phyloP scores from a whole-genome alignment of 1,284 basidiomycete genomes.

The Sporisorium graminicola region DNA sequence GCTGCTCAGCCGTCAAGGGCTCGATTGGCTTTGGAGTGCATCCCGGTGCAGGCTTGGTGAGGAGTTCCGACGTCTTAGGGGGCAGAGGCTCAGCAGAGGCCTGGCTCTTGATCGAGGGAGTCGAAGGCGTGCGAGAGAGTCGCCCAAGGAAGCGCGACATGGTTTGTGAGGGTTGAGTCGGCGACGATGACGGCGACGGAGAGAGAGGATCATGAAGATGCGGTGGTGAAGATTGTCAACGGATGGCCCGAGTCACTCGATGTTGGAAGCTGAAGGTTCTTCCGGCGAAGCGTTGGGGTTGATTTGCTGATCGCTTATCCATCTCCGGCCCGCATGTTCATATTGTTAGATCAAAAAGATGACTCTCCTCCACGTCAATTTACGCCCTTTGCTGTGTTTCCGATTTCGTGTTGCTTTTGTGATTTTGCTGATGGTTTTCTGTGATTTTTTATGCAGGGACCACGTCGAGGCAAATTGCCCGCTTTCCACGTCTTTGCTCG shows the following conservation, averaged over 20 bases:
- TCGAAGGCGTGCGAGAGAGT: constrained; percentile 38
- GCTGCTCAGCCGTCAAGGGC: constrained; percentile 30
- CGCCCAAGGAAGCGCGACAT: constrained; percentile 48
- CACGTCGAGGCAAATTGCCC: background rate
- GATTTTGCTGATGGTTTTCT: background rate
- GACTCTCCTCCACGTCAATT: constrained; percentile 23
- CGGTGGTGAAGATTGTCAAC: background rate
- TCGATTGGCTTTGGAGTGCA: constrained; percentile 20
- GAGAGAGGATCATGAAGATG: background rate
- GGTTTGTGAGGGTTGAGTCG: background rate
- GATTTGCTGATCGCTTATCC: constrained; percentile 14
- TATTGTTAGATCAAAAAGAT: background rate
- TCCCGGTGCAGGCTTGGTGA: constrained; percentile 37
- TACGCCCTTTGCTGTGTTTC: background rate
- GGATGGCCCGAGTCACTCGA: constrained; percentile 3
- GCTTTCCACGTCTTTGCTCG: constrained; percentile 27
- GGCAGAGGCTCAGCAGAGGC: constrained; percentile 30
- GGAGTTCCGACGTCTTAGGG: constrained; percentile 36
- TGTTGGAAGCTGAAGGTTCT: background rate
- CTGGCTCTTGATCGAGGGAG: constrained; percentile 28
- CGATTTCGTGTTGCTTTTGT: background rate
- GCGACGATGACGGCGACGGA: background rate
- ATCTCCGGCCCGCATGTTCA: constrained; percentile 7
- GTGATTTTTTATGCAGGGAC: constrained; percentile 23
- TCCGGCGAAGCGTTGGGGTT: too few species aligned